Evolutionary conservation across 2,329 filamentous ascomycete species (phyloP), one percentile per base, ranked within the genome.

Genomic region (Colletotrichum siamense): DNA sequence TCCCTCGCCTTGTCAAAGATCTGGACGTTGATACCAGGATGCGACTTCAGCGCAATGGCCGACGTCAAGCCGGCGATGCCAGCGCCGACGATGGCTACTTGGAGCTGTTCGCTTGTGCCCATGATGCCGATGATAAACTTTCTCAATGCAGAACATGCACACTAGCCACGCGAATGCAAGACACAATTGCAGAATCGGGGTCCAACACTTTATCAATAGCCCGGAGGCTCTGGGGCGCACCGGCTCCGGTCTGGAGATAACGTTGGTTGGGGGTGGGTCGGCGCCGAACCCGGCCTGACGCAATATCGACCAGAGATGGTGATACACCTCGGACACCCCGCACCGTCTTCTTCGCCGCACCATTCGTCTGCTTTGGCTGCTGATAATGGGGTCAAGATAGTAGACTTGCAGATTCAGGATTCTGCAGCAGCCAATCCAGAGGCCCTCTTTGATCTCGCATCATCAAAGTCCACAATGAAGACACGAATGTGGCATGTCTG

Each of bases 41-140:
- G 84, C 36, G 84, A 81, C 59, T 85, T 79, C 13, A 90, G 82
- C 5, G 87, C 87, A 30, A 89, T 87, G 13, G 87, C 87, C 3
- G 88, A 83, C 16, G 85, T 85, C 6, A 90, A 84, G 1, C 89
- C 88, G n/a, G 84, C 88, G 55, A 91, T 89, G 24, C 89, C 89
- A 28, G 87, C 88, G 32, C 89, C 89, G 4, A 87, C 82, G 61
- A 91, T 88, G 52, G 88, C 86, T 8, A 90, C 82, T 10, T 83
- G 81, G 64, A 89, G 81, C 39, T 81, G 64, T 26, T 39, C 10
- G 18, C 12, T 62, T 16, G 16, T 26, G 0, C 63, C 70, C 73
- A 76, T 76, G 49, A 34, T n/a, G 10, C 28, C 15, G 8, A 32
- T 5, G 2, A 6, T 32, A 22, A 63, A 22, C 26, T 28, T 65